phyloP scores from a whole-genome alignment of 352 stramenopile species.

The Ophiocytium majus region DNA sequence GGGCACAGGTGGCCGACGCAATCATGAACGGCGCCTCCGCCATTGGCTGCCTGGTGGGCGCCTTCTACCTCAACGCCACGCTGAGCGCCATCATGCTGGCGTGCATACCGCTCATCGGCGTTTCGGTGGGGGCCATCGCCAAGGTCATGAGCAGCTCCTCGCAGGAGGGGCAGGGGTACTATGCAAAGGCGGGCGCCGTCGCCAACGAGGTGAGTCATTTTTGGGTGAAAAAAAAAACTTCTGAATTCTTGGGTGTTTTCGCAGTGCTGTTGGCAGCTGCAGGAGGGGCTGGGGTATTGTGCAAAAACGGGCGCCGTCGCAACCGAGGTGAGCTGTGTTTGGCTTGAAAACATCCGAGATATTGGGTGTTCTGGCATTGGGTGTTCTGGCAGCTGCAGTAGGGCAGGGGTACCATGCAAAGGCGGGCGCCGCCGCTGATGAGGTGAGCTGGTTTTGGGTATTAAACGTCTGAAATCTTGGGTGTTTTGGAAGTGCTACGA shows the following conservation, averaged over 20 bases:
- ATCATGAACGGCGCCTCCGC: conserved; percentile 42
- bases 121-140: conserved; percentile 38
- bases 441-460: not conserved
- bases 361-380: not conserved
- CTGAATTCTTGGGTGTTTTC: not conserved
- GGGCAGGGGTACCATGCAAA: not conserved
- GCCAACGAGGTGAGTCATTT: conserved; percentile 23
- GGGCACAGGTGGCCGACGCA: conserved; percentile 41
- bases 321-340: not conserved
- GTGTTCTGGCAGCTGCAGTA: not conserved
- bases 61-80: conserved; percentile 16
- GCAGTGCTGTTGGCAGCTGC: not conserved
- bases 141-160: conserved; percentile 54
- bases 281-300: not conserved
- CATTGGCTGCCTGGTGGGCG: conserved; percentile 21
- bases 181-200: conserved; percentile 32
- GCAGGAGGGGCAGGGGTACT: conserved; percentile 40
- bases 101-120: conserved; percentile 44
- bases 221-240: not conserved
- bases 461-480: not conserved
- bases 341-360: not conserved
- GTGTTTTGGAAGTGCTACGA: not conserved
- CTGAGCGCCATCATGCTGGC: conserved; percentile 36
- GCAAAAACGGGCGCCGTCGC: not conserved
- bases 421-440: too few relatives aligned